A percentile compares a stretch with the other conserved stretches of the same genome.
Conservation (phyloP, 1,139 yeast genomes). For the Debaryomyces robertsiae region DNA sequence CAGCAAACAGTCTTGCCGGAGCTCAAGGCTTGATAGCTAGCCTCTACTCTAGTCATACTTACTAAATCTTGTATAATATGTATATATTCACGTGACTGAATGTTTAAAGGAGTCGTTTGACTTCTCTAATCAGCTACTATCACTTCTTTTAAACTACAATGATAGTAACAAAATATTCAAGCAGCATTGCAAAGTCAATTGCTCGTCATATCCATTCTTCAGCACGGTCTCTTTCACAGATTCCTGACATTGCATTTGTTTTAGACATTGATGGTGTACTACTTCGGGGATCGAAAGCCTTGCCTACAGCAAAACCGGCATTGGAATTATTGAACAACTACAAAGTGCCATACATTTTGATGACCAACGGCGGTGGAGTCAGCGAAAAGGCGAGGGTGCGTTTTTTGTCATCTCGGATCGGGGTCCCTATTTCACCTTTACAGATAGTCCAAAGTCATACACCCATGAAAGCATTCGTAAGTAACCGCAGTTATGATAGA, state of each 20-base stretch:
- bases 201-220: background rate
- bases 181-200: background rate
- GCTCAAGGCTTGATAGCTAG: background rate
- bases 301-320: constrained; percentile 70
- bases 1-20: background rate
- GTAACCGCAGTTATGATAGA: constrained; percentile 47
- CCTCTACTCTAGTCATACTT: no score
- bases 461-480: constrained; percentile 69
- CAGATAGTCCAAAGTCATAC: constrained; percentile 92
- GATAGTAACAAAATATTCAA: constrained; percentile 2
- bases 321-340: constrained; percentile 55
- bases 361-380: constrained; percentile 94
- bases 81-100: background rate
- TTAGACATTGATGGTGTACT: constrained; percentile 87
- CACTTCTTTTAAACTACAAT: background rate
- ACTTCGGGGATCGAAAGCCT: constrained; percentile 69
- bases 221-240: background rate
- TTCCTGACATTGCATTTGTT: constrained; percentile 27
- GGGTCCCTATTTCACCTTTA: constrained; percentile 52
- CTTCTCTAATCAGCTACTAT: background rate
- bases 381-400: constrained; percentile 64
- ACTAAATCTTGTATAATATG: no score
- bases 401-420: constrained; percentile 54
- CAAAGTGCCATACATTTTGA: constrained; percentile 75
- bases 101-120: background rate